A percentile compares a stretch with the other conserved stretches of the same genome.
These are phyloP conservation scores for Lasiosphaeria hispida DNA, from an alignment of 495 filamentous ascomycete genomes.

Conservation along the genomic window DNA sequence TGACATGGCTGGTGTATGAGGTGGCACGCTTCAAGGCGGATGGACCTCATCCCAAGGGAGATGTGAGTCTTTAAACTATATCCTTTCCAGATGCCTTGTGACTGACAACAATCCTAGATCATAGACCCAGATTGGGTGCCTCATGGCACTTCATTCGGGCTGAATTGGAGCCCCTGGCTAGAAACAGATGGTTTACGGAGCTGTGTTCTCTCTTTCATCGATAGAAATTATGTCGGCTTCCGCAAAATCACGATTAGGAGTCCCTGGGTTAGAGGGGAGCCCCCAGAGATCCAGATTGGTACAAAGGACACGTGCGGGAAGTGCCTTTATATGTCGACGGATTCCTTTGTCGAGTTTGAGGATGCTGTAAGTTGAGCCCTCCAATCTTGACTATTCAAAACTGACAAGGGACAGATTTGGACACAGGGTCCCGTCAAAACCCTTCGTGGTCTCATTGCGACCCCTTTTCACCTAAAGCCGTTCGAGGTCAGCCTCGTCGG, in stretches of 20 bases:
- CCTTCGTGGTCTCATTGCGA: slow-evolving; percentile 44
- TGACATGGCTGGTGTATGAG: slow-evolving; percentile 41
- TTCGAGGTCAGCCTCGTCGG: slow-evolving; percentile 39
- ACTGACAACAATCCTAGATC: slow-evolving; percentile 10
- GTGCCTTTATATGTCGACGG: slow-evolving; percentile 42
- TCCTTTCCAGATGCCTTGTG: not conserved
- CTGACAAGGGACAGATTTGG: slow-evolving; percentile 39
- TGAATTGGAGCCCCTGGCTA: slow-evolving; percentile 46
- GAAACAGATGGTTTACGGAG: slow-evolving; percentile 26
- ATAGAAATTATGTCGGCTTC: slow-evolving; percentile 46
- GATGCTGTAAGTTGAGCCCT: slow-evolving; percentile 31
- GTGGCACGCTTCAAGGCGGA: slow-evolving; percentile 39
- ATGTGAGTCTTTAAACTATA: slow-evolving; percentile 26
- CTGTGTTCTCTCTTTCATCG: slow-evolving; percentile 39
- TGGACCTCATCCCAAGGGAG: slow-evolving; percentile 38
- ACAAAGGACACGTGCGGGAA: slow-evolving; percentile 33
- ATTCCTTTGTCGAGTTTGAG: slow-evolving; percentile 49
- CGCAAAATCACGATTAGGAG: slow-evolving; percentile 34
- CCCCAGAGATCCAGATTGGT: slow-evolving; percentile 28
- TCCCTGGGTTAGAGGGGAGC: slow-evolving; percentile 21
- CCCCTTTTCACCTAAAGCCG: slow-evolving; percentile 34
- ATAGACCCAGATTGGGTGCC: slow-evolving; percentile 41
- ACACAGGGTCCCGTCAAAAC: slow-evolving; percentile 20
- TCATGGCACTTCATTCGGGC: slow-evolving; percentile 42
- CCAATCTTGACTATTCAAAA: not conserved